Conservation (phyloP, 2,329 filamentous ascomycete genomes). For the Pestalotiopsis sp. region DNA sequence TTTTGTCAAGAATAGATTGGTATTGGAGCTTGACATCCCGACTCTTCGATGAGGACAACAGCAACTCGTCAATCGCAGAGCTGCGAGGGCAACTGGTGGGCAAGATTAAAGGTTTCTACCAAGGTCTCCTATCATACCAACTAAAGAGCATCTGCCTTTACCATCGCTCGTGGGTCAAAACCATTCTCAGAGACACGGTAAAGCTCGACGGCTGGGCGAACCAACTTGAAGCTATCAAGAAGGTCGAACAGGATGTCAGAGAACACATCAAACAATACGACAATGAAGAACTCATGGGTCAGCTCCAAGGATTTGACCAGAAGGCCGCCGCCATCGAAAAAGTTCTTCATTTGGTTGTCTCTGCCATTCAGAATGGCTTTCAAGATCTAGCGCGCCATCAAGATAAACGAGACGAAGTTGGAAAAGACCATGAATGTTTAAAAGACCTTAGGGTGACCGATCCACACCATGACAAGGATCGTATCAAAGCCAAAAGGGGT, state of each 20-base stretch:
- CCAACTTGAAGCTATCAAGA: constrained; percentile 25
- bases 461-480: constrained; percentile 22
- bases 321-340: background rate
- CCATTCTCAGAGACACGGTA: constrained; percentile 30
- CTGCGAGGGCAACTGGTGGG: background rate
- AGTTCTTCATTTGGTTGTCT: background rate
- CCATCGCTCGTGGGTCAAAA: background rate
- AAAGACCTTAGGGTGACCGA: constrained; percentile 16
- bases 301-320: background rate
- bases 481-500: constrained; percentile 24
- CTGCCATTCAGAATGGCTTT: no score
- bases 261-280: background rate
- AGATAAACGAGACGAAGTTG: background rate
- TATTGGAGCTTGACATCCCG: background rate
- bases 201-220: constrained; percentile 24
- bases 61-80: background rate
- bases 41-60: background rate
- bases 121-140: constrained; percentile 18
- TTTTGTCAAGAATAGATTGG: background rate
- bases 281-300: background rate
- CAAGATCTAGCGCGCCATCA: background rate
- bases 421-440: constrained; percentile 13
- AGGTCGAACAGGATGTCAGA: background rate
- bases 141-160: constrained; percentile 20
- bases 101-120: constrained; percentile 15